Evolutionary conservation across 139 green algal genomes (phyloP).

Genomic region (Yamagishiella unicocca): DNA sequence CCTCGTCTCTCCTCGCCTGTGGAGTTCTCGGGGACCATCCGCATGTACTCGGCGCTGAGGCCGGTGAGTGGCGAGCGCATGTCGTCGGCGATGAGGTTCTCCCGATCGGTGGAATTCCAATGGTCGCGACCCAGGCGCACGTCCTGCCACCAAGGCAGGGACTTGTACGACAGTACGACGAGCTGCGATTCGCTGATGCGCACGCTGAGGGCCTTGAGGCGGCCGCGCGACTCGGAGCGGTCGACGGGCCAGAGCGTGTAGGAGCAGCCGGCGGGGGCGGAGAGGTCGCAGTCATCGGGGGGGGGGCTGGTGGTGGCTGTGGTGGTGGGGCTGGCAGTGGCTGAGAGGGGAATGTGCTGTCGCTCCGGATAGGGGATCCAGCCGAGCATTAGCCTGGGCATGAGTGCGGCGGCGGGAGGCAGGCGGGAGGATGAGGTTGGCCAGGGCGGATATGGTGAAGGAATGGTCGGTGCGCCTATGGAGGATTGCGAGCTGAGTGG

Average conservation of each 20-base stretch:
- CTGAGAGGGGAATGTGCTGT: not conserved
- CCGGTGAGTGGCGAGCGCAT: conserved; percentile 23
- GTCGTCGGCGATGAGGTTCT: conserved; percentile 15
- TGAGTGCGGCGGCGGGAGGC: too few relatives aligned
- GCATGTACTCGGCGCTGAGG: conserved; percentile 49
- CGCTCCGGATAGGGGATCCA: conserved; percentile 41
- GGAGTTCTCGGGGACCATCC: not conserved
- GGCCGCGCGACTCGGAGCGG: conserved; percentile 53
- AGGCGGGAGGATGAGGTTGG: too few relatives aligned
- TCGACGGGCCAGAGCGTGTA: conserved; percentile 67
- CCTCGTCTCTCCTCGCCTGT: too few relatives aligned
- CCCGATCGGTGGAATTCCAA: not conserved
- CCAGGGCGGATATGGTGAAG: too few relatives aligned
- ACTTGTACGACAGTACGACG: conserved; percentile 63
- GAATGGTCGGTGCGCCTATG: too few relatives aligned
- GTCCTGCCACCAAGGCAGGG: conserved; percentile 50
- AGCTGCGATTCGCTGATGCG: conserved; percentile 45
- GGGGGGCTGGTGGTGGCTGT: not conserved
- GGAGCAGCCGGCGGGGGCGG: conserved; percentile 8
- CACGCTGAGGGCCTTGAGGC: conserved; percentile 59
- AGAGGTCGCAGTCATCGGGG: not conserved
- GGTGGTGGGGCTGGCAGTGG: not conserved
- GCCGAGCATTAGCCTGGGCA: conserved; percentile 20
- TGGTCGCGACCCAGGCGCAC: conserved; percentile 30
- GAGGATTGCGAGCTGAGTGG: too few relatives aligned